Evolutionary conservation across 2,329 filamentous ascomycete species (phyloP).

Genomic region (Fusarium succisae): DNA sequence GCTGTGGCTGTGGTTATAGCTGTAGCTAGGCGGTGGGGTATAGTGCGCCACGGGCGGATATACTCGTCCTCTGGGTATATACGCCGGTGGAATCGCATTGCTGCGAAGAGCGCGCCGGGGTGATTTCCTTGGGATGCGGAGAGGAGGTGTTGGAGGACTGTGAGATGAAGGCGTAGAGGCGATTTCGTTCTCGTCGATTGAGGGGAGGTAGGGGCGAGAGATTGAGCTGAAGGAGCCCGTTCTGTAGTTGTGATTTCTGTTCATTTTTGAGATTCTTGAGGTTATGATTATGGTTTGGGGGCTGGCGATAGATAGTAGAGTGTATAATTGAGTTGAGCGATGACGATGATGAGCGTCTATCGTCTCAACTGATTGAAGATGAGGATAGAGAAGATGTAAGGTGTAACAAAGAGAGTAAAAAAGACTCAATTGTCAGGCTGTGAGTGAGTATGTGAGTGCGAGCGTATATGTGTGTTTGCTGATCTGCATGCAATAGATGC

Average conservation of each 20-base stretch:
- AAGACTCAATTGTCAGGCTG: not conserved
- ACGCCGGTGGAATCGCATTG: slow-evolving; percentile 38
- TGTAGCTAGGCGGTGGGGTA: slow-evolving; percentile 36
- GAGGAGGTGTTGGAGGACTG: slow-evolving; percentile 36
- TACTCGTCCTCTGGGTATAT: slow-evolving; percentile 29
- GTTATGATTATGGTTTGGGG: not conserved
- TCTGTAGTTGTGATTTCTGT: slow-evolving; percentile 28
- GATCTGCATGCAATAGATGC: not conserved
- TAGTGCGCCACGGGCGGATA: slow-evolving; percentile 26
- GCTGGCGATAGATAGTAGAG: not conserved
- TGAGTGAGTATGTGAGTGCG: not conserved
- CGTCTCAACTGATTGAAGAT: not conserved
- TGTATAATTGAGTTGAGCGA: not conserved
- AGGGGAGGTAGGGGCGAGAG: slow-evolving; percentile 47
- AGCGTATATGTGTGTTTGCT: not conserved
- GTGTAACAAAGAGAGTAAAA: not conserved
- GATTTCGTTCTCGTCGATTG: slow-evolving; percentile 51
- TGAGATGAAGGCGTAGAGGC: slow-evolving; percentile 24
- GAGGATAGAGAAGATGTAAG: not conserved
- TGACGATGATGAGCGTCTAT: slow-evolving; percentile 1
- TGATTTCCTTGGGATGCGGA: slow-evolving; percentile 45
- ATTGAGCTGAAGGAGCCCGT: slow-evolving; percentile 32
- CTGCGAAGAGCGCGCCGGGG: slow-evolving; percentile 28
- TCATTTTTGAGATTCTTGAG: slow-evolving; percentile 19
- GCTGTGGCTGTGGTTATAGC: not conserved